Conservation (phyloP, 495 filamentous ascomycete species). For the Jackrogersella multiformis region DNA sequence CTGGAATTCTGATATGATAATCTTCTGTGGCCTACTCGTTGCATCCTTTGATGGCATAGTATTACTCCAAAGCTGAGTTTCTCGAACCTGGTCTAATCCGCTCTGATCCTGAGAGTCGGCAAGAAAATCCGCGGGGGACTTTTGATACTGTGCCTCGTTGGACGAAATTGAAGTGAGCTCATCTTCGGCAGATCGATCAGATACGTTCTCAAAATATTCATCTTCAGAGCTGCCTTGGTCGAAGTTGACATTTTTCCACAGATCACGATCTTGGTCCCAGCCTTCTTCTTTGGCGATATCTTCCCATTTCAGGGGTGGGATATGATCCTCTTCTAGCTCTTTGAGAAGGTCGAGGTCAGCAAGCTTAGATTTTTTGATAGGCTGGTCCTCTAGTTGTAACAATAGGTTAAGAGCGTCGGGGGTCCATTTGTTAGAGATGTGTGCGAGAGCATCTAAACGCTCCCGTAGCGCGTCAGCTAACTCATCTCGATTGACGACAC, state of each 20-base stretch:
- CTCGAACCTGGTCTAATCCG: constrained; percentile 59
- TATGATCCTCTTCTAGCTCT: constrained; percentile 50
- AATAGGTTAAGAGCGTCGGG: constrained; percentile 85
- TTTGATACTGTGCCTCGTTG: constrained; percentile 51
- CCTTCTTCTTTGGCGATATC: constrained; percentile 79
- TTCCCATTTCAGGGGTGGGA: constrained; percentile 71
- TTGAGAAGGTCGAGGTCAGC: constrained; percentile 66
- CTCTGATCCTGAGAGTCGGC: constrained; percentile 50
- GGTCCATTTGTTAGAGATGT: constrained; percentile 64
- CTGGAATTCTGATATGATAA: constrained; percentile 73
- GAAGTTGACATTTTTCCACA: constrained; percentile 85
- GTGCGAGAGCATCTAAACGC: constrained; percentile 69
- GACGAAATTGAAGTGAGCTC: constrained; percentile 52
- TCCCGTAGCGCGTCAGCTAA: constrained; percentile 77
- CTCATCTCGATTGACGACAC: constrained; percentile 77
- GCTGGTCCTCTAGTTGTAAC: constrained; percentile 82
- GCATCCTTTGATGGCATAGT: constrained; percentile 43
- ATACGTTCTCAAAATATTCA: constrained; percentile 54
- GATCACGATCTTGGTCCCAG: constrained; percentile 69
- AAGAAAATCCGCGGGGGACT: constrained; percentile 51
- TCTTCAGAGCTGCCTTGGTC: constrained; percentile 69
- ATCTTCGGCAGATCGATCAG: constrained; percentile 47
- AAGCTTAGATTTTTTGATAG: constrained; percentile 72
- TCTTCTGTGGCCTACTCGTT: constrained; percentile 51
- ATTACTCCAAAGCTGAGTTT: constrained; percentile 73